Evolutionary conservation across 2,329 filamentous ascomycete genomes (phyloP), one percentile per base, ranked within the genome.

Genomic region (Sphaerulina vaccinii): DNA sequence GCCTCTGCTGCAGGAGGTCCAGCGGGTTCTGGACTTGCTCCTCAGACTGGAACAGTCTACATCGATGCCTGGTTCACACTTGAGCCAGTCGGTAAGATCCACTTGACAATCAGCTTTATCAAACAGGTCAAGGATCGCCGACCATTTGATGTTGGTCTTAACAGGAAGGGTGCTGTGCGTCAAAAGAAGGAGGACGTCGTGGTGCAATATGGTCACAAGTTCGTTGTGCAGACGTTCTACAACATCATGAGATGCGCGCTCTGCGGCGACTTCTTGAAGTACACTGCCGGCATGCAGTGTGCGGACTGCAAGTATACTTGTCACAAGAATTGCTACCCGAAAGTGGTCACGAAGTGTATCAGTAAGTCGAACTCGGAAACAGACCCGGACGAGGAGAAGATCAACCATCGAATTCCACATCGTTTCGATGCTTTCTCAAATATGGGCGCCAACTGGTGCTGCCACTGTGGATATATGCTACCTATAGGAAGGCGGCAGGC

Each of bases 241-340:
- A 99, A 97, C 79, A 96, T 99, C 68, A 99, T 99, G 93, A 92
- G 93, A 57, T 99, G 93, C 73, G 93, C 93, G 11, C 84, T 97
- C 29, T 99, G 93, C 70, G 93, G 91, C 54, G 93, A 99, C 62
- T 97, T 99, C 68, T 86, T 99, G 74, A 99, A 97, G 70, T 97
- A 97, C 70, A 95, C 92, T 42, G 89, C 93, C 18, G 93, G 93
- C 56, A 99, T 99, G 92, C 93, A 99, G 75, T 99, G 93, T 72
- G 88, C 95, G 60, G 93, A 99, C 74, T 99, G 93, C 86, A 97
- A 97, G 75, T 97, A 97, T 75, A 97, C 92, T 33, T 99, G 93
- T 73, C 93, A 99, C 73, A 92, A 90, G 65, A 96, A 97, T 74
- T 99, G 93, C 70, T 99, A 97, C 72, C 76, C 83, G 13, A 95